Evolutionary conservation across 805 yeast genomes (phyloP).

Genomic region (Lipomyces sp.): DNA sequence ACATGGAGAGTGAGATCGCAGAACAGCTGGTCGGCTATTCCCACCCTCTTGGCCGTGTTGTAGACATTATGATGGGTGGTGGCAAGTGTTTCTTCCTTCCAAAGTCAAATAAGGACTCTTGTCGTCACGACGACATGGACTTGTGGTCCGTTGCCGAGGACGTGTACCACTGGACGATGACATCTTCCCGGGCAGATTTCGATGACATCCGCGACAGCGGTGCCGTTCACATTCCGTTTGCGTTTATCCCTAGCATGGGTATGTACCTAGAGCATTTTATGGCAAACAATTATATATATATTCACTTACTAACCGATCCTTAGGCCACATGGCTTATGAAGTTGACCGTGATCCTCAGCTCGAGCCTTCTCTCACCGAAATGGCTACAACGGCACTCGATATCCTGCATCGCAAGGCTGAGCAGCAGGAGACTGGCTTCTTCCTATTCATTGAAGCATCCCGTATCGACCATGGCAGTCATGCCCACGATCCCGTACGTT

Average conservation of each 20-base stretch:
- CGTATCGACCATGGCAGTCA: constrained; percentile 97
- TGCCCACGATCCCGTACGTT: constrained; percentile 78
- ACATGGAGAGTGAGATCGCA: constrained; percentile 84
- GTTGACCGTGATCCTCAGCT: constrained; percentile 66
- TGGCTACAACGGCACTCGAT: constrained; percentile 72
- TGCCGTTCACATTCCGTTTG: constrained; percentile 72
- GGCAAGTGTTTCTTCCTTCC: constrained; percentile 77
- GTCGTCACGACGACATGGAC: constrained; percentile 73
- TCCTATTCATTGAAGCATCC: constrained; percentile 86
- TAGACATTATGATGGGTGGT: constrained; percentile 88
- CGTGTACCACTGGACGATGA: constrained; percentile 51
- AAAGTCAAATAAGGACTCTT: constrained; percentile 55
- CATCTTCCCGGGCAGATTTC: constrained; percentile 56
- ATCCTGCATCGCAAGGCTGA: constrained; percentile 69
- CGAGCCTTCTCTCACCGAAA: constrained; percentile 80
- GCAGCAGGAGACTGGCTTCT: constrained; percentile 81
- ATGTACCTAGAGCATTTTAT: not conserved
- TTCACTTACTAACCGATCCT: not conserved
- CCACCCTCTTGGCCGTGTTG: constrained; percentile 76
- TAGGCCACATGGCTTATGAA: constrained; percentile 79
- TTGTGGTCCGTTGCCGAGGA: constrained; percentile 65
- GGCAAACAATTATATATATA: no score
- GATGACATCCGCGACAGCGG: constrained; percentile 61
- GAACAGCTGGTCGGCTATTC: constrained; percentile 77
- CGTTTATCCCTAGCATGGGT: constrained; percentile 70